Base-by-base conservation (phyloP, 75 land plant species). In the Selaginella tamariscina region DNA sequence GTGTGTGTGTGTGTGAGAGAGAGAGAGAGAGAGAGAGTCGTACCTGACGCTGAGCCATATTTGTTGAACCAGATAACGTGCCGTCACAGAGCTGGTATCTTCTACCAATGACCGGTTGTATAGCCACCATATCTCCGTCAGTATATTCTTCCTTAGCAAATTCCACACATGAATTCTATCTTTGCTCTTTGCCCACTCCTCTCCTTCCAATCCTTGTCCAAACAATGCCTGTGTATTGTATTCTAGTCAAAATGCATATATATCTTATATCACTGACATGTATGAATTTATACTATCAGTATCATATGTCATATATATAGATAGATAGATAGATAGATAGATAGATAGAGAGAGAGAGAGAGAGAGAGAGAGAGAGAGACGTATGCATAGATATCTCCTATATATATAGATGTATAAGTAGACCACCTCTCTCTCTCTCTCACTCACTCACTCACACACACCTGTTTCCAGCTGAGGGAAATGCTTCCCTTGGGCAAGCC, bases 1-100 rank as follows among this genome's bases (percentile, higher is more conserved):
- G n/a, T n/a, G n/a, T n/a, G n/a, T n/a, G n/a, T n/a, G n/a, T n/a
- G n/a, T n/a, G n/a, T n/a, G n/a, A n/a, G 98, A 66, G 89, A 89
- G 64, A 96, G 96, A 57, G 98, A 89, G 65, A 93, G 80, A 13
- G 98, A 91, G 39, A 93, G 66, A 29, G 91, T 33, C 32, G 86
- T 77, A 62, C 49, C 49, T 39, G 11, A 39, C 5, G 49, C 49
- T 39, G 11, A 39, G 49, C 49, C 49, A 39, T 5, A 39, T 39
- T 15, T 39, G 49, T 15, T 39, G 49, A 15, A 39, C 49, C 5
- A 39, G 49, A 15, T 39, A 39, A 5, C 49, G 5, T 39, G 49
- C 49, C 11, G 11, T 39, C 49, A 39, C 49, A 5, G 5, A 5
- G 49, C 49, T 39, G 49, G 49, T 39, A 39, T 39, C 49, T 39